Conservation (phyloP, 306 rosid species). For the Inga oerstediana region DNA sequence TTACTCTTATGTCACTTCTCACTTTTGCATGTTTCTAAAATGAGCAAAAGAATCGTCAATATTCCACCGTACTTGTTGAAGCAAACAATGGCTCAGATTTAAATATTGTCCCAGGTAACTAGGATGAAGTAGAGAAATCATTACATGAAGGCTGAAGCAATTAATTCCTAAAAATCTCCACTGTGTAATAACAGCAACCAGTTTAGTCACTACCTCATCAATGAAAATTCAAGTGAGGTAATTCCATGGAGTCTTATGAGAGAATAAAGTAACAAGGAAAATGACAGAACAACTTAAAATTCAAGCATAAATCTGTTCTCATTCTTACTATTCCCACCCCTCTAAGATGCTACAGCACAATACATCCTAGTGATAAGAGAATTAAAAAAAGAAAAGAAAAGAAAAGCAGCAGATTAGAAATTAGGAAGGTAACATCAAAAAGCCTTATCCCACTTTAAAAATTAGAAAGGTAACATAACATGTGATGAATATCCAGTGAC, state of each 20-base stretch:
- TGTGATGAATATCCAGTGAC: not conserved
- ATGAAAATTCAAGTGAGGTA: not conserved
- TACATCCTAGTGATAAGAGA: not conserved
- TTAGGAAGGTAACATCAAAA: not conserved
- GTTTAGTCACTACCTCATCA: not conserved
- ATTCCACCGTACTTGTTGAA: slow-evolving; percentile 1
- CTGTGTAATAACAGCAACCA: not conserved
- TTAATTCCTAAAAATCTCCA: not conserved
- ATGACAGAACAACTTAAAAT: not conserved
- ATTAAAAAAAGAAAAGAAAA: too few relatives aligned
- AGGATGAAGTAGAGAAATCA: not conserved
- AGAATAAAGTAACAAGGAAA: slow-evolving; percentile 5
- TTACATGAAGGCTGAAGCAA: not conserved
- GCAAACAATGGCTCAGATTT: not conserved
- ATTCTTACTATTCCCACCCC: not conserved
- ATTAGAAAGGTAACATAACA: not conserved
- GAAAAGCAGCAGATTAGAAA: not conserved
- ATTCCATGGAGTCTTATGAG: not conserved
- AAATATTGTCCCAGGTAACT: not conserved
- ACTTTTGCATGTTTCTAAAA: not conserved
- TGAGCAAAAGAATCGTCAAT: not conserved
- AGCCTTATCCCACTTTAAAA: too few relatives aligned
- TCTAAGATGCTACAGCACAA: not conserved
- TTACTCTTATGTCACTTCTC: not conserved
- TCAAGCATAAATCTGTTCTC: not conserved